Evolutionary conservation across 2,329 filamentous ascomycete genomes (phyloP).

Genomic region (Scolecobasidium constrictum): DNA sequence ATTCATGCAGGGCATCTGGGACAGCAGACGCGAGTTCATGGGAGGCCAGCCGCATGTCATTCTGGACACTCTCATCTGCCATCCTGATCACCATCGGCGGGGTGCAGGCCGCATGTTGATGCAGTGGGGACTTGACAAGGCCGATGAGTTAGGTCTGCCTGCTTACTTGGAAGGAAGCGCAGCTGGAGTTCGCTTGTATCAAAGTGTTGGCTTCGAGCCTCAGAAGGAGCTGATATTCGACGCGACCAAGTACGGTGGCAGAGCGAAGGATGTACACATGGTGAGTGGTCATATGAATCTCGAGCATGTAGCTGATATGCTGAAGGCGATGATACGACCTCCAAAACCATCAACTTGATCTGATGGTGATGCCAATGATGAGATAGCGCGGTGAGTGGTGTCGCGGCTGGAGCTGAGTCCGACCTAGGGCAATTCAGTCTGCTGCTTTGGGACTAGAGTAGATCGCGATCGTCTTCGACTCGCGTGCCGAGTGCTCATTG

Average conservation of each 20-base stretch:
- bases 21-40: constrained; percentile 20
- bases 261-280: constrained; percentile 4
- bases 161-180: constrained; percentile 7
- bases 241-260: neutral
- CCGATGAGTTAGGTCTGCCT: constrained; percentile 3
- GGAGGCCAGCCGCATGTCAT: constrained; percentile 19
- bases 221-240: constrained; percentile 7
- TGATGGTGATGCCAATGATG: too few relatives aligned
- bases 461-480: too few relatives aligned
- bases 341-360: too few relatives aligned
- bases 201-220: constrained; percentile 5
- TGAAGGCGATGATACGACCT: too few relatives aligned
- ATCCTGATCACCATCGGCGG: constrained; percentile 7
- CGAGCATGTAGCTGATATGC: too few relatives aligned
- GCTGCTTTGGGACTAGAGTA: too few relatives aligned
- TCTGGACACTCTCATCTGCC: constrained; percentile 4
- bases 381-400: too few relatives aligned
- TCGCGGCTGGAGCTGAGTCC: too few relatives aligned
- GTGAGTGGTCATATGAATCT: constrained; percentile 1
- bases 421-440: too few relatives aligned
- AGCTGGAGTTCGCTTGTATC: constrained; percentile 5
- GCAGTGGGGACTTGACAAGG: constrained; percentile 8
- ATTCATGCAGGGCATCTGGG: constrained; percentile 19
- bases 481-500: too few relatives aligned
- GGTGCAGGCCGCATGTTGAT: constrained; percentile 8